phyloP scores from a whole-genome alignment of 2,329 filamentous ascomycete species.

The Seiridium unicorne region DNA sequence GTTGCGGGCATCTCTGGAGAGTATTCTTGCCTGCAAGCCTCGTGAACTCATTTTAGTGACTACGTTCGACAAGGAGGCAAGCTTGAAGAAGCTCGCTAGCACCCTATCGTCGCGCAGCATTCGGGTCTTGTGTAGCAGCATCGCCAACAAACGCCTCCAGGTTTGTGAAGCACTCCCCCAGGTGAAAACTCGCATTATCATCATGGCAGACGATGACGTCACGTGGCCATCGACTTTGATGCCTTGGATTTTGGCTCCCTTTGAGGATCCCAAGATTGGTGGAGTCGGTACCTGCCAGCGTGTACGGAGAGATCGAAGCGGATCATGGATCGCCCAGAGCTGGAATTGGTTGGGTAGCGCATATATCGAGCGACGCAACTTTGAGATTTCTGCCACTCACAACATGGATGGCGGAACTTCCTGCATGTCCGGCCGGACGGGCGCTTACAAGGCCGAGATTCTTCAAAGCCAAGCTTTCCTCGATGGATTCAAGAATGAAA shows the following conservation, averaged over 20 bases:
- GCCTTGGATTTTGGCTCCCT: conserved; percentile 89
- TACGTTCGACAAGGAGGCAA: conserved; percentile 73
- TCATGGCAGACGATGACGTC: conserved; percentile 95
- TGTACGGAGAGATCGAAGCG: conserved; percentile 67
- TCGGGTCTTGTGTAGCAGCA: conserved; percentile 71
- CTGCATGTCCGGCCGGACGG: conserved; percentile 92
- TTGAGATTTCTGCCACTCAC: conserved; percentile 94
- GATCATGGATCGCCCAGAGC: conserved; percentile 58
- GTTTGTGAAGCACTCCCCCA: conserved; percentile 88
- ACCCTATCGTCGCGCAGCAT: conserved; percentile 61
- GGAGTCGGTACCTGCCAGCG: conserved; percentile 92
- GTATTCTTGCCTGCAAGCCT: conserved; percentile 69
- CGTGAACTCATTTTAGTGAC: conserved; percentile 82
- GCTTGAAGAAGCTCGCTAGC: conserved; percentile 64
- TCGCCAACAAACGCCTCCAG: conserved; percentile 94
- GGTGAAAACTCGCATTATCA: conserved; percentile 78
- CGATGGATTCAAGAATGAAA: conserved; percentile 86
- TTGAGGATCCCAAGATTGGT: conserved; percentile 79
- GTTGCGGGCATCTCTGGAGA: conserved; percentile 75
- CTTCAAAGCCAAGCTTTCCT: conserved; percentile 83
- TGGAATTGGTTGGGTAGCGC: conserved; percentile 91
- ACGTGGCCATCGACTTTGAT: conserved; percentile 85
- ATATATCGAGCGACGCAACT: conserved; percentile 92
- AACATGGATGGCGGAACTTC: conserved; percentile 95
- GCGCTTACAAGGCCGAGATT: conserved; percentile 87